Conservation (phyloP, 352 stramenopile genomes). For the Globisporangium carolinianum region DNA sequence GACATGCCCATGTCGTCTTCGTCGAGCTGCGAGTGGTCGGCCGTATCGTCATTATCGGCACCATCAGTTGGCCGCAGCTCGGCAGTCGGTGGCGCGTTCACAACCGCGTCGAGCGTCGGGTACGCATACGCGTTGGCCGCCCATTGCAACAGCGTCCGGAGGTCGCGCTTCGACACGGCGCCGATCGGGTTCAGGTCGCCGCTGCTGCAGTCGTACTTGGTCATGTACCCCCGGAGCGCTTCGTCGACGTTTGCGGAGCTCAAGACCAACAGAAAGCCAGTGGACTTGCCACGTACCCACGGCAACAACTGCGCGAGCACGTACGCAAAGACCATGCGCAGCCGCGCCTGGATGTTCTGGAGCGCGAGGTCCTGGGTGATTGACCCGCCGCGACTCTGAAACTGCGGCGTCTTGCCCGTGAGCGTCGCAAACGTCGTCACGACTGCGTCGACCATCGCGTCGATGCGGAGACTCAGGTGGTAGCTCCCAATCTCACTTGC, state of each 20-base stretch:
- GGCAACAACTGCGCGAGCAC: constrained; percentile 97
- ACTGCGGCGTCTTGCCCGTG: constrained; percentile 89
- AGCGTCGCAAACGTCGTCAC: constrained; percentile 70
- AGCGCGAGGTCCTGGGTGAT: constrained; percentile 94
- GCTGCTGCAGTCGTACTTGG: constrained; percentile 99
- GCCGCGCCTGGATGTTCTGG: constrained; percentile 97
- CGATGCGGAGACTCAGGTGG: constrained; percentile 94
- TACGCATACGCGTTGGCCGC: constrained; percentile 89
- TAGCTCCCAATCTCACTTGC: constrained; percentile 93
- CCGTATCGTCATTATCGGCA: constrained; percentile 50
- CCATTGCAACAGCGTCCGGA: constrained; percentile 96
- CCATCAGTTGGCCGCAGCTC: constrained; percentile 80
- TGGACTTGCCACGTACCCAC: constrained; percentile 89
- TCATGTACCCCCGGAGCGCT: constrained; percentile 98
- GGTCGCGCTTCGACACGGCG: constrained; percentile 92
- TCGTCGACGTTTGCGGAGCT: constrained; percentile 98
- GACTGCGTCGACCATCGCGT: constrained; percentile 91
- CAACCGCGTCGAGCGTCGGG: constrained; percentile 88
- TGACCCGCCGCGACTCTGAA: constrained; percentile 84
- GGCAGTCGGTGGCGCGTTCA: constrained; percentile 92
- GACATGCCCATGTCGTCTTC: constrained; percentile 99
- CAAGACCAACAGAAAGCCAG: constrained; percentile 96
- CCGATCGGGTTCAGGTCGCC: constrained; percentile 99
- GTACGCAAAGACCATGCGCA: constrained; percentile 98
- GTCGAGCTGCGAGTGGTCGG: constrained; percentile 92